Evolutionary conservation across 768 basidiomycete species (phyloP), one percentile per base, ranked within the genome.

Genomic region (Sporobolomyces pararoseus): DNA sequence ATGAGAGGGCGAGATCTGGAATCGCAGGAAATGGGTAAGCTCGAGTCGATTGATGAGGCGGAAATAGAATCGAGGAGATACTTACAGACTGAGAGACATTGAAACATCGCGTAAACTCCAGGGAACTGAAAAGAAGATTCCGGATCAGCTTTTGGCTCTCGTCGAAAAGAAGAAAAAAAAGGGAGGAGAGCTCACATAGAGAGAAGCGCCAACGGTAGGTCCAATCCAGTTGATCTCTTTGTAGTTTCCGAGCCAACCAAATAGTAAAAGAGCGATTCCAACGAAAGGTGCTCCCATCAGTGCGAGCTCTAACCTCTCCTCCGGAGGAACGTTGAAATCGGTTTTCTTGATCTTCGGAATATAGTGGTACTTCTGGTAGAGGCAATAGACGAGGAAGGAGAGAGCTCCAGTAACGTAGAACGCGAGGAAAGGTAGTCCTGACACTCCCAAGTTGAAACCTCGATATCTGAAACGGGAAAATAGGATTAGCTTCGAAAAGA

Each of bases 241-340:
- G n/a, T 50, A 34, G 31, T 51, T 70, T 1, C 75, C 59, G 0
- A 77, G 68, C 79, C 78, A 80, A 0, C 75, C 78, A 65, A 78
- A 78, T 68, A 76, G 71, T 32, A 66, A n/a, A 2, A 66, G 29
- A 2, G 65, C 47, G 55, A 77, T 49, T 57, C 75, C 74, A 34
- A 66, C 49, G 54, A 69, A 58, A 17, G 52, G 31, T 1, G 54
- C 31, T 2, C 61, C 75, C 64, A 75, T 10, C 58, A 76, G 2
- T 27, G 35, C 70, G 34, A 66, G 32, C 61, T 70, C 59, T 46
- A 75, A 44, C 31, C 57, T 53, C 10, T 27, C 27, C 53, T 74
- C 65, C 53, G 71, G 67, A 25, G 61, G 54, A 5, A 63, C 25
- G 44, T 58, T 23, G 55, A 57, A 57, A 34, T 62, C 27, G 32